Percentiles rank a stretch among this genome's conserved stretches.
These are phyloP conservation scores for Tilletia horrida DNA, from an alignment of 1,284 basidiomycete species.

Conservation along the genomic window DNA sequence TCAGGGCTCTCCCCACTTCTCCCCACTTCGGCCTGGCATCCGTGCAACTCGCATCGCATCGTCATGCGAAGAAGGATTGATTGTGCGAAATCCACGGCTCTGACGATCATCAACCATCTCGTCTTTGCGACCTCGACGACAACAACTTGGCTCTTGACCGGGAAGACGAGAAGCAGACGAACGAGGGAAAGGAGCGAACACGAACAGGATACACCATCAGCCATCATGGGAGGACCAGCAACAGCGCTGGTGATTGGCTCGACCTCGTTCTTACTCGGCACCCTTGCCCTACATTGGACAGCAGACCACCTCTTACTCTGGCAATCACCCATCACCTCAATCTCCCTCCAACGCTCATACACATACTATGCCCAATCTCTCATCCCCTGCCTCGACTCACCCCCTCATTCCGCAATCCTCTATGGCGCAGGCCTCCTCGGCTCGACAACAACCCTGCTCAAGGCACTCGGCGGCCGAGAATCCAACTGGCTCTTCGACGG, in stretches of 20 bases:
- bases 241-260: slow-evolving; percentile 31
- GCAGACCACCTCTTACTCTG: slow-evolving; percentile 53
- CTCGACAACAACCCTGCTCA: slow-evolving; percentile 24
- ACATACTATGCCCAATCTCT: slow-evolving; percentile 49
- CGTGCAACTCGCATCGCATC: no score
- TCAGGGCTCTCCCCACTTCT: no score
- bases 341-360: slow-evolving; percentile 43
- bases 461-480: slow-evolving; percentile 44
- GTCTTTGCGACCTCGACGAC: no score
- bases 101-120: no score
- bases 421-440: slow-evolving; percentile 30
- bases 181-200: no score
- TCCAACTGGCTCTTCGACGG: slow-evolving; percentile 55
- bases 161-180: no score
- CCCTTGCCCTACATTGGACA: slow-evolving; percentile 52
- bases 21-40: no score
- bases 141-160: no score
- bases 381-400: slow-evolving; percentile 30
- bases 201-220: background rate
- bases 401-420: slow-evolving; percentile 34
- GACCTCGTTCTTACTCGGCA: slow-evolving; percentile 50
- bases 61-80: no score
- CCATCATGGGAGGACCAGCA: slow-evolving; percentile 33
- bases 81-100: no score
- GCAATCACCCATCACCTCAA: slow-evolving; percentile 44